Evolutionary conservation across 2,329 filamentous ascomycete species (phyloP), one percentile per base, ranked within the genome.

Genomic region (Sarocladium kiliense): DNA sequence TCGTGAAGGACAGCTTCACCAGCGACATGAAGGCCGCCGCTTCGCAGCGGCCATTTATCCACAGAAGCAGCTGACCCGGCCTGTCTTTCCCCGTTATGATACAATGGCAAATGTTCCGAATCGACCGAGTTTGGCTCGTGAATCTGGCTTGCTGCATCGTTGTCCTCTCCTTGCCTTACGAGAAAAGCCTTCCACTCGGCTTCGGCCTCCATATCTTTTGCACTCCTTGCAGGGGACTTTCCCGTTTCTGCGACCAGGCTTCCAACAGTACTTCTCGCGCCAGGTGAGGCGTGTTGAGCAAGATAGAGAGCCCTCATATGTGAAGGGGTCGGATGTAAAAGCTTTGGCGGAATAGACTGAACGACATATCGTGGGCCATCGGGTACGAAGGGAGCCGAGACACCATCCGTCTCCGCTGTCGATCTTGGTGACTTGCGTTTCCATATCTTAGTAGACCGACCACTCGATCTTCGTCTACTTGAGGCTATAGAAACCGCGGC

Each of bases 321-420:
- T 61, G 26, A 2, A 27, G 21, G 11, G 54, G 53, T n/a, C 27
- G 67, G 66, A 14, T 69, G 64, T 25, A 65, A 56, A n/a, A 66
- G 59, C 27, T 54, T 36, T 10, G 59, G 57, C 3, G 55, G 25
- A 9, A 27, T 57, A 9, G 61, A 60, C 3, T 44, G 55, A 2
- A 60, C 55, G n/a, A 62, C 19, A 18, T 59, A 57, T 53, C 45
- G 55, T 3, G 59, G 58, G 19, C 58, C 56, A 21, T 63, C 55
- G 25, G 11, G 3, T 10, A 30, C 44, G 18, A 47, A 27, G 21
- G 39, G 39, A 27, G 21, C 3, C 21, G 18, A 6, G 18, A 5
- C 7, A 10, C 21, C 18, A 6, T 14, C n/a, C 11, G n/a, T 6
- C 9, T 18, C 18, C 3, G 11, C n/a, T n/a, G 7, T n/a, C 25